phyloP scores from a whole-genome alignment of 2,329 filamentous ascomycete genomes.

The Ustilaginoidea virens region DNA sequence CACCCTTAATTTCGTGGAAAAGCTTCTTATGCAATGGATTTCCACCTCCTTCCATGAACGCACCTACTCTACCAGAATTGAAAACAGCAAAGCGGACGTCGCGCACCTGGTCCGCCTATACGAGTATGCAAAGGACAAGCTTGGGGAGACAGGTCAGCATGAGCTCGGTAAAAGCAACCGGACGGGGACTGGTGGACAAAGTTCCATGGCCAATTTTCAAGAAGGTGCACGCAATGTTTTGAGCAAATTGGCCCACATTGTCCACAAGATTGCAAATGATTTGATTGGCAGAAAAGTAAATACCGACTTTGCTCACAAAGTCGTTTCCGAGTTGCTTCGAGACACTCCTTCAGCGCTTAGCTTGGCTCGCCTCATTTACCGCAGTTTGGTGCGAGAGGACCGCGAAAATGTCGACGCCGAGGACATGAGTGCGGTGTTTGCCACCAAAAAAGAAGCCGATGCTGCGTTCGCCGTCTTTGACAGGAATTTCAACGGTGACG shows the following conservation, averaged over 20 bases:
- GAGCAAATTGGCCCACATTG: conserved; percentile 70
- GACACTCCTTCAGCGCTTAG: conserved; percentile 64
- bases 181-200: conserved; percentile 46
- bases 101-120: conserved; percentile 38
- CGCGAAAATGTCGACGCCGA: conserved; percentile 63
- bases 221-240: conserved; percentile 62
- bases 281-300: conserved; percentile 66
- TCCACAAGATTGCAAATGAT: conserved; percentile 75
- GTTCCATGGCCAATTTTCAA: conserved; percentile 58
- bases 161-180: conserved; percentile 13
- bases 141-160: conserved; percentile 35
- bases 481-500: conserved; percentile 92
- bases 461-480: conserved; percentile 87
- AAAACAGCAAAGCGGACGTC: conserved; percentile 84
- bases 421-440: conserved; percentile 66
- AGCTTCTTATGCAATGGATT: conserved; percentile 88
- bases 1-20: conserved; percentile 72
- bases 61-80: conserved; percentile 82
- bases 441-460: conserved; percentile 71
- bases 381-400: conserved; percentile 63
- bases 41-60: conserved; percentile 84
- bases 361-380: conserved; percentile 73
- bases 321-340: conserved; percentile 62
- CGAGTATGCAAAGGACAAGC: conserved; percentile 62
- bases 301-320: conserved; percentile 68